phyloP scores from a whole-genome alignment of 768 basidiomycete species.

The Sarcomyxa edulis region DNA sequence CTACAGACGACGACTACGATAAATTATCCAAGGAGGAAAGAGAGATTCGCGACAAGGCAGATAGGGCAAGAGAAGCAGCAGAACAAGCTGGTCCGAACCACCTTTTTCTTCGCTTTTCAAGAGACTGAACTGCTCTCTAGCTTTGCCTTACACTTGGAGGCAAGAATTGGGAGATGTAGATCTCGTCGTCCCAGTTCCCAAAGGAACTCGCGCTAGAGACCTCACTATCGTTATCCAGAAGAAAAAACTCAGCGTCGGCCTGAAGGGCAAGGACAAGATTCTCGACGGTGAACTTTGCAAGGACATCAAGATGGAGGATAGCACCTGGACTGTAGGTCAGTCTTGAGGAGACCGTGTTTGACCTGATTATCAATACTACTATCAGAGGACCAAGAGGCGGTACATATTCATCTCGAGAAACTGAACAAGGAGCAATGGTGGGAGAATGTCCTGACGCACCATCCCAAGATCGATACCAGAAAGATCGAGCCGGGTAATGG shows the following conservation, averaged over 20 bases:
- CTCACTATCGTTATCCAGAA: constrained; percentile 72
- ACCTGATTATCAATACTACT: constrained; percentile 2
- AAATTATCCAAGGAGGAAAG: constrained; percentile 74
- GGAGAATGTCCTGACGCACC: constrained; percentile 93
- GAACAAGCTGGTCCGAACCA: constrained; percentile 78
- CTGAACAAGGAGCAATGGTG: constrained; percentile 91
- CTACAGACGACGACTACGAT: constrained; percentile 55
- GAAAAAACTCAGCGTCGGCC: constrained; percentile 74
- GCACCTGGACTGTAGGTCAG: constrained; percentile 92
- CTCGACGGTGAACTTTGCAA: constrained; percentile 88
- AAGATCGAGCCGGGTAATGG: constrained; percentile 96
- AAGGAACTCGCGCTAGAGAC: constrained; percentile 79
- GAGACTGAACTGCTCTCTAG: constrained; percentile 32
- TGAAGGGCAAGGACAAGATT: constrained; percentile 85
- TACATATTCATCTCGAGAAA: constrained; percentile 83
- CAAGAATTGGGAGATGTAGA: constrained; percentile 89
- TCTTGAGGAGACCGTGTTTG: constrained; percentile 10
- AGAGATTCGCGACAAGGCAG: constrained; percentile 63
- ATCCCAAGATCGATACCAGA: constrained; percentile 93
- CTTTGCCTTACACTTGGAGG: constrained; percentile 86
- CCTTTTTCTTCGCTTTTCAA: constrained; percentile 13
- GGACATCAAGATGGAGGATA: constrained; percentile 94
- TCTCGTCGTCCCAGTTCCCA: constrained; percentile 75
- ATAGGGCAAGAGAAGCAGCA: constrained; percentile 59
- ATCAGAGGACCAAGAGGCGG: constrained; percentile 70